Percentiles rank a stretch among this genome's conserved stretches.
Conservation (phyloP, 2,329 filamentous ascomycete genomes). For the Emergomyces pasteurianus region DNA sequence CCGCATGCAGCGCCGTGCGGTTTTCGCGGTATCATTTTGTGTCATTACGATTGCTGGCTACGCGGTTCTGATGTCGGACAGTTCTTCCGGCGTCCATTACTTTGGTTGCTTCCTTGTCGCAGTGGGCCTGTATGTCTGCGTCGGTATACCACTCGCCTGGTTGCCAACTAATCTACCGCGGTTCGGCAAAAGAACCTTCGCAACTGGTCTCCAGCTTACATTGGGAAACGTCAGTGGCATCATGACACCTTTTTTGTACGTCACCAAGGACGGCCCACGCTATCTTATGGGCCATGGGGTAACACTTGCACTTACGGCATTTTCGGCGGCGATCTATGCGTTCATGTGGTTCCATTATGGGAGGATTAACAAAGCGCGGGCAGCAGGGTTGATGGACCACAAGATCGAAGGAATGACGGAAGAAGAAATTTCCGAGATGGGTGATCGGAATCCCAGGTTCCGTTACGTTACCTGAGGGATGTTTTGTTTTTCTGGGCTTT, state of each 20-base stretch:
- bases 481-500: neutral
- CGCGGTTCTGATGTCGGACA: slow-evolving; percentile 51
- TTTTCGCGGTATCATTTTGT: slow-evolving; percentile 54
- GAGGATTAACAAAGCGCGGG: slow-evolving; percentile 35
- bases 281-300: slow-evolving; percentile 52
- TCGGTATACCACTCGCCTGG: slow-evolving; percentile 46
- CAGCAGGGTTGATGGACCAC: slow-evolving; percentile 25
- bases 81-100: slow-evolving; percentile 53
- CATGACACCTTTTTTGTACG: slow-evolving; percentile 53
- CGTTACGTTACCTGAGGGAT: slow-evolving; percentile 24
- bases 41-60: slow-evolving; percentile 56
- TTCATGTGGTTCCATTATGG: slow-evolving; percentile 45
- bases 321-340: slow-evolving; percentile 42
- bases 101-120: slow-evolving; percentile 69
- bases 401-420: slow-evolving; percentile 29
- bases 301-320: slow-evolving; percentile 46
- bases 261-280: slow-evolving; percentile 39
- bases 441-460: slow-evolving; percentile 31
- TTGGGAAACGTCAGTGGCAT: slow-evolving; percentile 60
- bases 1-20: slow-evolving; percentile 50
- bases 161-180: slow-evolving; percentile 56
- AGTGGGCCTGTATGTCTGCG: slow-evolving; percentile 53
- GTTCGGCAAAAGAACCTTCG: slow-evolving; percentile 64
- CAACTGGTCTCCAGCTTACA: slow-evolving; percentile 58
- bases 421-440: slow-evolving; percentile 32